A percentile compares a stretch with the other conserved stretches of the same genome.
Conservation (phyloP, 768 basidiomycete species). For the Boletus rubroflammeus region DNA sequence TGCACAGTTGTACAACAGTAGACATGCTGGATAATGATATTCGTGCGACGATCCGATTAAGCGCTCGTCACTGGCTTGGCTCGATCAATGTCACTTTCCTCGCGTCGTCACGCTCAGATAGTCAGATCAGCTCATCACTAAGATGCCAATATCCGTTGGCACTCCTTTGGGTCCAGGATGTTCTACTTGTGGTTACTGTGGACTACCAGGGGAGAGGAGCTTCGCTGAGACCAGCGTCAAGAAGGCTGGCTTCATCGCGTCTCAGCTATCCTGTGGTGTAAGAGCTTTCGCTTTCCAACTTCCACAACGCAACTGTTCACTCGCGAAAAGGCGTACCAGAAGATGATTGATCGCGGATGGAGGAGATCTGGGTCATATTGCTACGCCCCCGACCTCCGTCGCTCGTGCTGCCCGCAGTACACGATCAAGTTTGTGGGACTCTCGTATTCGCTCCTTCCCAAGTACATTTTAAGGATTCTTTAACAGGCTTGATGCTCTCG, state of each 20-base stretch:
- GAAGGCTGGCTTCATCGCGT: conserved; percentile 47
- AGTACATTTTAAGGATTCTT: conserved; percentile 15
- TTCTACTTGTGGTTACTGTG: conserved; percentile 68
- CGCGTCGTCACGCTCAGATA: neutral
- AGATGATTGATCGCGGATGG: conserved; percentile 85
- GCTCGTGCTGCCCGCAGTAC: conserved; percentile 91
- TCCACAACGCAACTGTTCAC: neutral
- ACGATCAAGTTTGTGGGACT: conserved; percentile 70
- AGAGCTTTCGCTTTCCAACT: neutral
- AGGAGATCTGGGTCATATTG: conserved; percentile 78
- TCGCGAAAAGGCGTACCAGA: conserved; percentile 61
- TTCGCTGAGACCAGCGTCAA: conserved; percentile 40
- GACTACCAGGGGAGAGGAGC: conserved; percentile 48
- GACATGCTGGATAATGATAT: neutral
- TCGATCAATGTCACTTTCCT: neutral
- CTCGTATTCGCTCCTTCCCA: conserved; percentile 1
- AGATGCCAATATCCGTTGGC: conserved; percentile 30
- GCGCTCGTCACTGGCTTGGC: neutral
- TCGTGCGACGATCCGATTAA: neutral
- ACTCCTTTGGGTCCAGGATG: conserved; percentile 23
- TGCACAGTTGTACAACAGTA: neutral
- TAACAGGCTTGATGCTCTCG: conserved; percentile 58
- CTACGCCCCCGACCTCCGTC: conserved; percentile 81
- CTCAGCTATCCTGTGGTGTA: conserved; percentile 54
- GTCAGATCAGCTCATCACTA: neutral